These are phyloP conservation scores for Lactarius sanguifluus DNA, from an alignment of 768 basidiomycete genomes.

Conservation along the genomic window DNA sequence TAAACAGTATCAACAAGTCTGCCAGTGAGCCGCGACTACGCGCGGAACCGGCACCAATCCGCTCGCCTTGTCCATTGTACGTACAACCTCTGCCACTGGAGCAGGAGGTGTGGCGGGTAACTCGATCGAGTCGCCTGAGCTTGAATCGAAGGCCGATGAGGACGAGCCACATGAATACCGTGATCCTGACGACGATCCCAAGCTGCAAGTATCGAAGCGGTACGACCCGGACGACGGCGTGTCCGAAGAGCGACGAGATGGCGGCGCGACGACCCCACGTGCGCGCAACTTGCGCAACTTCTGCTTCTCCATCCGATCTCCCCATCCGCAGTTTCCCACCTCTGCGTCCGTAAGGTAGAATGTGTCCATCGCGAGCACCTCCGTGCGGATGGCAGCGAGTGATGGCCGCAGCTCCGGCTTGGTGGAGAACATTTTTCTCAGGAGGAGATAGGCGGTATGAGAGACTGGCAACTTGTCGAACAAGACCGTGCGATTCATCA, in stretches of 20 bases:
- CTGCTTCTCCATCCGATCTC: not conserved
- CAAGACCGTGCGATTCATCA: slow-evolving; percentile 4
- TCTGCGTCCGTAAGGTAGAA: slow-evolving; percentile 61
- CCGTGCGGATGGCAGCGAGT: slow-evolving; percentile 57
- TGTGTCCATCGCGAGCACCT: slow-evolving; percentile 54
- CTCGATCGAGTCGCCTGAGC: not conserved
- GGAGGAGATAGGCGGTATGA: slow-evolving; percentile 43
- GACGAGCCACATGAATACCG: not conserved
- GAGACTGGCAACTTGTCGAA: slow-evolving; percentile 33
- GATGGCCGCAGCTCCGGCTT: slow-evolving; percentile 62
- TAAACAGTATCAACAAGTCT: not conserved
- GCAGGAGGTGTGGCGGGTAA: not conserved
- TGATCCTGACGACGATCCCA: not conserved
- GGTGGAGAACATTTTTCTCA: slow-evolving; percentile 58
- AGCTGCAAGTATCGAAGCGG: not conserved
- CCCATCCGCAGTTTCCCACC: slow-evolving; percentile 10
- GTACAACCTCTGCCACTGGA: not conserved
- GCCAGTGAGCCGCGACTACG: not conserved
- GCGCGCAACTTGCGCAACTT: not conserved
- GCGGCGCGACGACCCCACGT: not conserved
- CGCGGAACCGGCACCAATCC: not conserved
- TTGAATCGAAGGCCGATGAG: not conserved
- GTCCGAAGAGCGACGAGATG: not conserved
- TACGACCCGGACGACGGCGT: not conserved
- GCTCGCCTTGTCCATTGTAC: not conserved